Evolutionary conservation across 1,284 basidiomycete species (phyloP).

Genomic region (Cutaneotrichosporon mucoides): DNA sequence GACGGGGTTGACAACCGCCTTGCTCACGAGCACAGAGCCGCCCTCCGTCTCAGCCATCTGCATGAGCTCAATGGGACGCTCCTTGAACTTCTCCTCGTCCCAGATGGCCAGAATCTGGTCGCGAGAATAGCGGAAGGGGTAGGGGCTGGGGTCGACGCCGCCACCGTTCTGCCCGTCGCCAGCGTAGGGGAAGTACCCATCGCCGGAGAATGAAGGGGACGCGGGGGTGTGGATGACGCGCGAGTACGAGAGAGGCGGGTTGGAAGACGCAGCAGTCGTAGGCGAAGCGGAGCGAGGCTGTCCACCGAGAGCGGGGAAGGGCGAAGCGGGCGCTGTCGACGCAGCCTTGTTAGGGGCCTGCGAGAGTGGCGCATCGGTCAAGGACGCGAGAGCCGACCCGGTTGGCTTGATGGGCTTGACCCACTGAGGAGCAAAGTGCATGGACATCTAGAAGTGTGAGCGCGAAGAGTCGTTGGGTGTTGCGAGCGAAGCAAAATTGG

Average conservation of each 20-base stretch:
- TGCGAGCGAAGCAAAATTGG: not conserved
- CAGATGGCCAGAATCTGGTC: constrained; percentile 80
- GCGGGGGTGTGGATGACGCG: constrained; percentile 42
- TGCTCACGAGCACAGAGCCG: constrained; percentile 78
- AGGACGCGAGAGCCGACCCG: constrained; percentile 23
- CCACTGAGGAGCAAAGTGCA: constrained; percentile 49
- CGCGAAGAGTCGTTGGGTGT: not conserved
- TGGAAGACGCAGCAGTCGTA: constrained; percentile 30
- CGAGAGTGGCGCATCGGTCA: not conserved
- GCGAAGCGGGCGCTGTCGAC: constrained; percentile 15
- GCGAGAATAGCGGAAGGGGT: constrained; percentile 80
- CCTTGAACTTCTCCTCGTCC: constrained; percentile 68
- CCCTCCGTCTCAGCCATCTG: constrained; percentile 61
- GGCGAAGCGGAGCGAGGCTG: constrained; percentile 29
- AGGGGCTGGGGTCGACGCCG: constrained; percentile 18
- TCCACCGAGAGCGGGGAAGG: constrained; percentile 42
- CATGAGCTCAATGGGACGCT: constrained; percentile 70
- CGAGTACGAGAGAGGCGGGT: constrained; percentile 63
- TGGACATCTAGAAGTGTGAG: constrained; percentile 37
- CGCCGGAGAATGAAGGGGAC: constrained; percentile 51
- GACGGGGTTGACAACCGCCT: constrained; percentile 66
- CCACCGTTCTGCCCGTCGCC: constrained; percentile 38
- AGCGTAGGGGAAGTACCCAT: constrained; percentile 56
- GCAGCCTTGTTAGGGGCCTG: constrained; percentile 8
- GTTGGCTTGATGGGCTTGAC: constrained; percentile 48